Percentiles rank a stretch among this genome's conserved stretches.
These are phyloP conservation scores for Stromatinia cepivora DNA, from an alignment of 2,329 filamentous ascomycete genomes.

Conservation along the genomic window DNA sequence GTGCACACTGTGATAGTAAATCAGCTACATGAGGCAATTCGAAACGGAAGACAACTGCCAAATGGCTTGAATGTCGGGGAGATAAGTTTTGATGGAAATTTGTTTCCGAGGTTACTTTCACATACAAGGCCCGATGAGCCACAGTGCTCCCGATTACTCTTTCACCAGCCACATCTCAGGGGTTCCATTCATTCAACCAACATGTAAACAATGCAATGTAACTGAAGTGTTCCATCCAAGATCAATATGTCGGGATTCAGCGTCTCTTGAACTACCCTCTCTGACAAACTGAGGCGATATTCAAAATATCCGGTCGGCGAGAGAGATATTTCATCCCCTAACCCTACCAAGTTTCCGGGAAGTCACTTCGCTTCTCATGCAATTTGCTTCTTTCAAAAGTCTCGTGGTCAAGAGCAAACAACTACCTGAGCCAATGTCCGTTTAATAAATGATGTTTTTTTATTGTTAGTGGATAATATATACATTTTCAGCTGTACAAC, in stretches of 20 bases:
- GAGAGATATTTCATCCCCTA: background rate
- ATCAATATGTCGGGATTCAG: background rate
- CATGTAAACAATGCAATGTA: background rate
- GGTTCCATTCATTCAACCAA: background rate
- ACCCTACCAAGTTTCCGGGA: background rate
- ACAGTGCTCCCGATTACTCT: too few species aligned
- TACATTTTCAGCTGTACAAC: background rate
- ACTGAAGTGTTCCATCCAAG: background rate
- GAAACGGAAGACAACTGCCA: background rate
- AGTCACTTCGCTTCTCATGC: background rate
- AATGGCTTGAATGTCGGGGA: constrained; percentile 3
- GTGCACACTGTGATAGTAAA: too few species aligned
- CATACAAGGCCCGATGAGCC: too few species aligned
- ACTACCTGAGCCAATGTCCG: background rate
- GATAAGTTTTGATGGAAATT: background rate
- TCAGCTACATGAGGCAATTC: background rate
- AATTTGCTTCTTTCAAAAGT: background rate
- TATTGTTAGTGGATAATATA: background rate
- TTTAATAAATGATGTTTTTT: background rate
- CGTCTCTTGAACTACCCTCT: background rate
- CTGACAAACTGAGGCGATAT: background rate
- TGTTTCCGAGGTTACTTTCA: background rate
- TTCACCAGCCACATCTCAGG: background rate
- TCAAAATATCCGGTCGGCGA: background rate
- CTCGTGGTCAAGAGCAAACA: background rate